A percentile compares a stretch with the other conserved stretches of the same genome.
These are phyloP conservation scores for Geotrichum carabidarum DNA, from an alignment of 1,139 yeast species.

Conservation along the genomic window DNA sequence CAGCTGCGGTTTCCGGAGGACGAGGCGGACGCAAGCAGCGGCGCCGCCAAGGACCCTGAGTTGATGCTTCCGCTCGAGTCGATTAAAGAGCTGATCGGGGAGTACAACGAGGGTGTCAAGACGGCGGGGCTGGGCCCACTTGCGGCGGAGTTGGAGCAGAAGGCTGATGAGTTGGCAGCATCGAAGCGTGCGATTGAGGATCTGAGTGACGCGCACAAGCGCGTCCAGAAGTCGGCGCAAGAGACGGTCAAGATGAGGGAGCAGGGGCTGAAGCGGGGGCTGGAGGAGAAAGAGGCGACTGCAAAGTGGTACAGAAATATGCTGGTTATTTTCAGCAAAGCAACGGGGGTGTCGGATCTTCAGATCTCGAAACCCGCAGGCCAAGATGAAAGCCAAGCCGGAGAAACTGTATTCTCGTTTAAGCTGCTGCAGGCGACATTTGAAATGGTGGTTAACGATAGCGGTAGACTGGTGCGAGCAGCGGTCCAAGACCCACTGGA, in stretches of 20 bases:
- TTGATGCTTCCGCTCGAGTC: slow-evolving; percentile 31
- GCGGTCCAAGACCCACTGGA: slow-evolving; percentile 2
- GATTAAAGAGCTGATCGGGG: slow-evolving; percentile 23
- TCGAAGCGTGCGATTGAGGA: background rate
- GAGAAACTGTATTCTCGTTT: background rate
- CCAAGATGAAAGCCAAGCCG: background rate
- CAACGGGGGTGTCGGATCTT: slow-evolving; percentile 18
- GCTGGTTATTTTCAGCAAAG: slow-evolving; percentile 20
- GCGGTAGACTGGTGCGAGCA: slow-evolving; percentile 5
- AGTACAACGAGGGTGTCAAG: slow-evolving; percentile 35
- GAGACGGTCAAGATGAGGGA: slow-evolving; percentile 20
- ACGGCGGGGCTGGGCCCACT: background rate
- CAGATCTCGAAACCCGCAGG: slow-evolving; percentile 1
- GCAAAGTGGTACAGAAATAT: slow-evolving; percentile 27
- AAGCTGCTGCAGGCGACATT: slow-evolving; percentile 2
- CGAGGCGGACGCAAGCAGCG: background rate
- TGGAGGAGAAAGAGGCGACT: slow-evolving; percentile 25
- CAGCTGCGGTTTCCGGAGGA: slow-evolving; percentile 23
- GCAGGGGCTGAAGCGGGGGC: slow-evolving; percentile 21
- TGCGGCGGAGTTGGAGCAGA: background rate
- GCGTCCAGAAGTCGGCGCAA: slow-evolving; percentile 16
- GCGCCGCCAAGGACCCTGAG: slow-evolving; percentile 28
- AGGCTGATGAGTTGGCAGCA: background rate
- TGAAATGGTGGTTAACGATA: background rate
- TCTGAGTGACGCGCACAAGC: background rate